phyloP scores from a whole-genome alignment of 208 protist genomes.

The Acanthamoeba rhysodes region DNA sequence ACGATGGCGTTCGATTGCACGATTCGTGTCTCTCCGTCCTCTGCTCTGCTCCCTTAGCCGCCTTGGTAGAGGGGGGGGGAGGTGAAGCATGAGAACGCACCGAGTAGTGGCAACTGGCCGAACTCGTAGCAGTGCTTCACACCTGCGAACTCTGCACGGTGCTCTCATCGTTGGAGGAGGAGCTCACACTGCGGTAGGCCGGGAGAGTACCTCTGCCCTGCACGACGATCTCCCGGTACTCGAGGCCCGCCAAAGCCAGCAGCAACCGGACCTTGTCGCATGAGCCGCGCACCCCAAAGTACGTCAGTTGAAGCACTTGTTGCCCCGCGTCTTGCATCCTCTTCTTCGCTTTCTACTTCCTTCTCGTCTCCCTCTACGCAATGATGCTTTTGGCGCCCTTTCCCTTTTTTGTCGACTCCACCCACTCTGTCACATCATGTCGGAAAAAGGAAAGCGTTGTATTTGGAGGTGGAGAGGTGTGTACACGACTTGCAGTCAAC shows the following conservation, averaged over 20 bases:
- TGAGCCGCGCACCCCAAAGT: slow-evolving; percentile 21
- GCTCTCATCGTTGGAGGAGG: background rate
- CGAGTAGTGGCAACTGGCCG: background rate
- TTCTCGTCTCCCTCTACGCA: background rate
- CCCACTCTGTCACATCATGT: too few species aligned
- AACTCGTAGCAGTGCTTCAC: background rate
- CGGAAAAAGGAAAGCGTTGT: background rate
- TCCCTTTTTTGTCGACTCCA: too few species aligned
- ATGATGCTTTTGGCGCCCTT: too few species aligned
- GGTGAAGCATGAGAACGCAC: background rate
- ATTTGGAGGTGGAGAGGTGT: background rate
- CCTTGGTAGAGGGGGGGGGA: too few species aligned
- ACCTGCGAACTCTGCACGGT: background rate
- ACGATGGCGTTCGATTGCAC: slow-evolving; percentile 48
- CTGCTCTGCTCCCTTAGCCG: background rate
- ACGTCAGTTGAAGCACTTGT: background rate
- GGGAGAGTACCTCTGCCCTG: background rate
- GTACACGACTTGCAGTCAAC: background rate
- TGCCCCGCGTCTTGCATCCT: background rate
- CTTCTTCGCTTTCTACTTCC: background rate
- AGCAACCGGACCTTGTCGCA: slow-evolving; percentile 26
- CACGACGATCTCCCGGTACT: background rate
- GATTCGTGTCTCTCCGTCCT: slow-evolving; percentile 21
- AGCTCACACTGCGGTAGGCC: background rate
- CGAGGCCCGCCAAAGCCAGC: background rate